Evolutionary conservation across 2,329 filamentous ascomycete species (phyloP), one percentile per base, ranked within the genome.

Genomic region (Calonectria pauciramosa): DNA sequence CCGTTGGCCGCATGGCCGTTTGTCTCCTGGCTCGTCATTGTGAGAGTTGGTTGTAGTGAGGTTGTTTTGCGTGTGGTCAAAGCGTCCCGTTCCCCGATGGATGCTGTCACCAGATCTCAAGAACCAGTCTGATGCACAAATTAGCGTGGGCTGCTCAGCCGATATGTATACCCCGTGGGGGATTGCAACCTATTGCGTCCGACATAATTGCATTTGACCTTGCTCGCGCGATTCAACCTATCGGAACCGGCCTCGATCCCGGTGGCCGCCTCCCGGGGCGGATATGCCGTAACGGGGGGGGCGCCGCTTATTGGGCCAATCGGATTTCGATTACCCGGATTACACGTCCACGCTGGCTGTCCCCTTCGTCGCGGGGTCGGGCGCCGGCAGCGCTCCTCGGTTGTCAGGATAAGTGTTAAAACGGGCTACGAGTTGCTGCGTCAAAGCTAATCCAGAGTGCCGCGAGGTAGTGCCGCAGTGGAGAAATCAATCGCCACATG

Each of bases 91-190:
- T 63, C 23, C 41, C 52, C 38, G 30, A 47, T 41, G n/a, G 30
- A 47, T 41, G n/a, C 44, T 47, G 44, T 47, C 44, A 47, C 26
- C 56, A 65, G 60, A 65, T 49, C 60, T n/a, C 26, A 34, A 65
- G 60, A 65, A 28, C 30, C 18, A 30, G 18, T n/a, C n/a, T 16
- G 26, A 32, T 49, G 60, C 60, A 44, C 30, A 26, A 26, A 16
- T 65, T 41, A 41, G 56, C 56, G 28, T 41, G 56, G 68, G 68
- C 56, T 47, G 20, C 36, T 32, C 26, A 32, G 44, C 5, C 38
- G 59, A 51, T 70, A 70, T 70, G 56, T 70, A 70, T 70, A 64
- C 56, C 47, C 47, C 56, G 47, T 54, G 23, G 59, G 51, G 28
- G 30, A 65, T 10, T 30, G 26, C 28, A 47, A 32, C 41, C 60